Percentiles rank a stretch among this genome's conserved stretches.
phyloP scores from a whole-genome alignment of 495 filamentous ascomycete species.

The Cercophora scortea region DNA sequence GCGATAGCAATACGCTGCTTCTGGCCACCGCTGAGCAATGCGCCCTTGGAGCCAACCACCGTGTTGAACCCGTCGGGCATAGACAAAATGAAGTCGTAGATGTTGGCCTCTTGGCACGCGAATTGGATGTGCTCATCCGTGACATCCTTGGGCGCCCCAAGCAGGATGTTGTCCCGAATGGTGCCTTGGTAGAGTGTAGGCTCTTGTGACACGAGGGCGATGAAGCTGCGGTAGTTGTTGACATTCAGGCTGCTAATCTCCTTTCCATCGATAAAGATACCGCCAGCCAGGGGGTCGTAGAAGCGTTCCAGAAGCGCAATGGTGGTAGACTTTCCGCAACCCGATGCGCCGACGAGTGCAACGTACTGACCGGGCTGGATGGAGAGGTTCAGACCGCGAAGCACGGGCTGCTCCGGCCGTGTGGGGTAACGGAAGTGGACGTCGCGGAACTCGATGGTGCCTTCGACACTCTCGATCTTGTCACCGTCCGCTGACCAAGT shows the following conservation, averaged over 20 bases:
- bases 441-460: constrained; percentile 50
- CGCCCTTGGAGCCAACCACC: constrained; percentile 56
- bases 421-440: constrained; percentile 58
- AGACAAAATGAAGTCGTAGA: constrained; percentile 57
- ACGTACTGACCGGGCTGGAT: constrained; percentile 62
- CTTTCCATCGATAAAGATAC: constrained; percentile 48
- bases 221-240: constrained; percentile 44
- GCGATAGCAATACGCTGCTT: constrained; percentile 76
- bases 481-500: constrained; percentile 71
- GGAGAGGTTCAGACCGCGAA: constrained; percentile 45
- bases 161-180: constrained; percentile 53
- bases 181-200: constrained; percentile 51
- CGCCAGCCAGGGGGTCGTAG: constrained; percentile 53
- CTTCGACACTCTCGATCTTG: constrained; percentile 41
- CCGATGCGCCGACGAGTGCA: constrained; percentile 65
- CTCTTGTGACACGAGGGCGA: constrained; percentile 62
- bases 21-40: constrained; percentile 69
- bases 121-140: constrained; percentile 48
- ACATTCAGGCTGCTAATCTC: constrained; percentile 44
- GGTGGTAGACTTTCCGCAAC: constrained; percentile 72
- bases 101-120: constrained; percentile 57
- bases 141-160: constrained; percentile 39
- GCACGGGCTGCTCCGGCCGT: constrained; percentile 48
- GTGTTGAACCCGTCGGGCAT: constrained; percentile 60
- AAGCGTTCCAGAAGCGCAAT: constrained; percentile 62